Evolutionary conservation across 2,329 filamentous ascomycete genomes (phyloP), one percentile per base, ranked within the genome.

Genomic region (Stenocarpella maydis): DNA sequence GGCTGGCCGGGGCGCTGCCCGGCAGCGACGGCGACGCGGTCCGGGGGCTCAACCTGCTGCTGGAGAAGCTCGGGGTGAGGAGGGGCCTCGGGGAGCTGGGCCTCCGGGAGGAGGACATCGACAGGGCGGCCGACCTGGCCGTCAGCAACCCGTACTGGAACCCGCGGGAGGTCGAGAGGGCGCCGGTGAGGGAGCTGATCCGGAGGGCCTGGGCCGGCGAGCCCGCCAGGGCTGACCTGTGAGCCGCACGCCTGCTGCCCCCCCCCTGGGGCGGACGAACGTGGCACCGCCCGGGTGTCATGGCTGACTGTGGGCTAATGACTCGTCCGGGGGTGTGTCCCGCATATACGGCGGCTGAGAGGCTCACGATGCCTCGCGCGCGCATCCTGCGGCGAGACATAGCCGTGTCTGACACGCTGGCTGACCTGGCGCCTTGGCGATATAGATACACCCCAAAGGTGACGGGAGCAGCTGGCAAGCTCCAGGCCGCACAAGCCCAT

Each of bases 11-110:
- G 2, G 85, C 78, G 2, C 75, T 91, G 12, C 88, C 88, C 0
- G 87, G 80, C 2, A 87, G 85, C 71, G 79, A 89, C 31, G 87
- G 87, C 0, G 86, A 90, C 76, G 86, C 88, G 1, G 83, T 88
- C 24, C 78, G 81, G 26, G 88, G 88, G 0, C 73, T 90, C 66
- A 90, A 91, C 73, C 75, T 83, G 1, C 77, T 91, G 28, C 75
- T 90, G 50, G 73, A 77, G n/a, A 86, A 84, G 69, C 74, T 89
- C 53, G 79, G 80, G 55, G 85, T 88, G 3, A 84, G 86, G 77
- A 80, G 83, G 45, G 83, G 82, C 0, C 75, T 88, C 73, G 84
- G 82, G 74, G 83, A 84, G 12, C 85, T 83, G 72, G 87, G 87
- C 0, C 86, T 90, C 82, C 83, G 83, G 74, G 86, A 89, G 75